A percentile compares a stretch with the other conserved stretches of the same genome.
Conservation (phyloP, 495 filamentous ascomycete species). For the Astrothelium subdiscretum region DNA sequence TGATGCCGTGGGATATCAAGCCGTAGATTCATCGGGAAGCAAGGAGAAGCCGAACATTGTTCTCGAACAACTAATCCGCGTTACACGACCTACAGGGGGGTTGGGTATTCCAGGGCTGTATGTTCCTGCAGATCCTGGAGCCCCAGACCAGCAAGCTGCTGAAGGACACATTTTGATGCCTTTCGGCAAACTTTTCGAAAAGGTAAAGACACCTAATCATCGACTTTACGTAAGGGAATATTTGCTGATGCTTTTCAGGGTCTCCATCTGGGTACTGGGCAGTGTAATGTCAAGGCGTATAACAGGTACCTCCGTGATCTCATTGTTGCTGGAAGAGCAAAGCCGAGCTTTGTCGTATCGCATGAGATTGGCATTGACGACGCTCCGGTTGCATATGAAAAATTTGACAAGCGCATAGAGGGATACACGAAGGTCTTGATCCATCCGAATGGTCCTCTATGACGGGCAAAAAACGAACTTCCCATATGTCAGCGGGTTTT, state of each 20-base stretch:
- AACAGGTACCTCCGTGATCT: conserved; percentile 46
- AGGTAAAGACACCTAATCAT: conserved; percentile 26
- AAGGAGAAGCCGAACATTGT: conserved; percentile 32
- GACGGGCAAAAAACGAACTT: not conserved
- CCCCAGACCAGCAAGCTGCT: conserved; percentile 32
- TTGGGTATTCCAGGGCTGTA: conserved; percentile 31
- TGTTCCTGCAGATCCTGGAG: conserved; percentile 27
- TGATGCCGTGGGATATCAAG: conserved; percentile 46
- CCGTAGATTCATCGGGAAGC: conserved; percentile 28
- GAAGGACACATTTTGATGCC: conserved; percentile 45
- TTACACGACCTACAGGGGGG: conserved; percentile 26
- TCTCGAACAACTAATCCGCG: conserved; percentile 28
- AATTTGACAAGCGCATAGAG: conserved; percentile 57
- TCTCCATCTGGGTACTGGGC: conserved; percentile 39
- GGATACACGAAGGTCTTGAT: conserved; percentile 33
- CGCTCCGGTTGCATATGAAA: conserved; percentile 51
- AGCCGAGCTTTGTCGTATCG: conserved; percentile 45
- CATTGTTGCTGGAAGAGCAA: conserved; percentile 46
- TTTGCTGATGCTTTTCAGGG: conserved; percentile 24
- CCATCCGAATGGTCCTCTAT: conserved; percentile 24
- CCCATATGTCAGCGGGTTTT: not conserved
- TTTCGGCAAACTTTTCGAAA: conserved; percentile 52
- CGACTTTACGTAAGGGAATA: not conserved
- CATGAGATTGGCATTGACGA: conserved; percentile 46
- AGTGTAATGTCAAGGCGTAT: conserved; percentile 51